These are phyloP conservation scores for Claviceps sorghi DNA, from an alignment of 2,329 filamentous ascomycete species.

Conservation along the genomic window DNA sequence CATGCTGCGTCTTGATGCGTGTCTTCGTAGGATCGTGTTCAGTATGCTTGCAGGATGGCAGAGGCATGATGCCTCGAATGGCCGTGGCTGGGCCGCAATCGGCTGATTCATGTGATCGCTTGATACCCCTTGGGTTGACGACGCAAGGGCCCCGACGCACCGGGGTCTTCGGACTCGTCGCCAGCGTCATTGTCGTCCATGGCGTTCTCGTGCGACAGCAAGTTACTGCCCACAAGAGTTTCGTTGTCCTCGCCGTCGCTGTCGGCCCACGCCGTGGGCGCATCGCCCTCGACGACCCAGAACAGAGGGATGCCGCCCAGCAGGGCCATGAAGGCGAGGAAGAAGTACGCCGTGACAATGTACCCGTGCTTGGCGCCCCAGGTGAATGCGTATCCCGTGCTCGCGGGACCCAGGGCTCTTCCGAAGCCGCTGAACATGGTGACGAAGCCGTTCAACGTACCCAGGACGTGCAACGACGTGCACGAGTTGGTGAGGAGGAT, in stretches of 20 bases:
- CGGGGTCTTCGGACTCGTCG: conserved; percentile 2
- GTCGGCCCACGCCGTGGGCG: conserved; percentile 31
- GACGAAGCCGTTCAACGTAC: conserved; percentile 81
- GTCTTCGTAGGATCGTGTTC: too few relatives aligned
- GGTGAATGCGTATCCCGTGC: conserved; percentile 58
- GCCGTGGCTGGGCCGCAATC: too few relatives aligned
- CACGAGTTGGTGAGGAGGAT: conserved; percentile 87
- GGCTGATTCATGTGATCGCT: background rate
- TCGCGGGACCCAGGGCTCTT: conserved; percentile 61
- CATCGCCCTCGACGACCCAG: conserved; percentile 60
- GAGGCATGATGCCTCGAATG: too few relatives aligned
- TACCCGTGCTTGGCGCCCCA: conserved; percentile 63
- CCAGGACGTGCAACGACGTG: conserved; percentile 55
- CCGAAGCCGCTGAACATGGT: conserved; percentile 72
- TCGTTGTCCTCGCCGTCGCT: conserved; percentile 20
- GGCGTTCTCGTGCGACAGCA: conserved; percentile 13
- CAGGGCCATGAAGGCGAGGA: conserved; percentile 48
- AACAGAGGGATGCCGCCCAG: conserved; percentile 59
- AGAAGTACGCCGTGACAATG: conserved; percentile 69
- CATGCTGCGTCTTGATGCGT: background rate
- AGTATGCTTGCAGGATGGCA: too few relatives aligned
- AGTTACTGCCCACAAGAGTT: conserved; percentile 8
- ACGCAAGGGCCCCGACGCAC: conserved; percentile 10
- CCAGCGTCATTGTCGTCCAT: conserved; percentile 5
- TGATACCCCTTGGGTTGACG: background rate